phyloP scores from a whole-genome alignment of 176 grass and related monocot genomes.

The Musa beccarii region DNA sequence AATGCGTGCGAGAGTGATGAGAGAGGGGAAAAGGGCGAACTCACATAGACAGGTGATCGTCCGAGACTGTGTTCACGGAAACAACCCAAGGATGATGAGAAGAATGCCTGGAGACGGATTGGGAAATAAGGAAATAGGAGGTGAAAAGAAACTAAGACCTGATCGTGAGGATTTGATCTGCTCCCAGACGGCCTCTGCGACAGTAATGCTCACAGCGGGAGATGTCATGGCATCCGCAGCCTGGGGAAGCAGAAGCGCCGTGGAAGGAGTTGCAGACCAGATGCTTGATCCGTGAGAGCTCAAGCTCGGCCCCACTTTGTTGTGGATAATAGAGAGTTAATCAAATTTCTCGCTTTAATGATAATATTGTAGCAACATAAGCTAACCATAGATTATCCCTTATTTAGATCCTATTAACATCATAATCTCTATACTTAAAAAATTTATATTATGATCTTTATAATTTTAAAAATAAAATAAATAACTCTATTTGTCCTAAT shows the following conservation, averaged over 20 bases:
- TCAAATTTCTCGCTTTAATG: too few relatives aligned
- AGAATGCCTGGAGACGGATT: not conserved
- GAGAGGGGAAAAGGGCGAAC: not conserved
- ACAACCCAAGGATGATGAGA: not conserved
- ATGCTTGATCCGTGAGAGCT: not conserved
- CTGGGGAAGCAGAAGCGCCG: not conserved
- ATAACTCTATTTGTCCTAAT: too few relatives aligned
- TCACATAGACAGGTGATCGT: conserved; percentile 77
- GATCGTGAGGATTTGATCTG: conserved; percentile 53
- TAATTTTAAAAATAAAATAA: too few relatives aligned
- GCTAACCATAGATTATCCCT: too few relatives aligned
- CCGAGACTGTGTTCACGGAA: conserved; percentile 28
- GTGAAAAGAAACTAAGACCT: conserved; percentile 12
- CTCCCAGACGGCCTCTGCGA: conserved; percentile 48
- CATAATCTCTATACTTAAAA: too few relatives aligned
- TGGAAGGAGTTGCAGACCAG: not conserved
- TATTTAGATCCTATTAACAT: too few relatives aligned
- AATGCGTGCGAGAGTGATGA: not conserved
- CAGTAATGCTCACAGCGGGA: conserved; percentile 28
- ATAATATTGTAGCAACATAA: too few relatives aligned
- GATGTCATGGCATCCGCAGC: not conserved
- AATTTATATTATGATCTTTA: too few relatives aligned
- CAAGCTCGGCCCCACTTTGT: not conserved
- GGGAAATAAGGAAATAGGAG: not conserved
- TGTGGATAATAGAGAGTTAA: too few relatives aligned